Base-by-base conservation (phyloP, 306 rosid genomes). In the Ormosia emarginata region DNA sequence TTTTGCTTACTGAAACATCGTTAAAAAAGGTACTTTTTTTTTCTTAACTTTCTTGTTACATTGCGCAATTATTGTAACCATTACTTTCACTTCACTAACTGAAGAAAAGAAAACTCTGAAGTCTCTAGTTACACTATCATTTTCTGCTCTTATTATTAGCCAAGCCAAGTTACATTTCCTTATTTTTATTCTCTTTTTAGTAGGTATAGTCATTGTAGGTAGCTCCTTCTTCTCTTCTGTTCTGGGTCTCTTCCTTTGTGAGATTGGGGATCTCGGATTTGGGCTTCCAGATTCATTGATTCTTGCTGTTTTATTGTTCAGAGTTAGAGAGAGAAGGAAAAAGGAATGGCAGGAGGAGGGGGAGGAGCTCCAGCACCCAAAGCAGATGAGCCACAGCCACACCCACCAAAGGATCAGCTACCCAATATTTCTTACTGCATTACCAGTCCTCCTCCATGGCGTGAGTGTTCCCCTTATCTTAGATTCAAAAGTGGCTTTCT, bases 381-480 rank as follows among this genome's bases (percentile, higher is more conserved):
- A 57, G 41, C 94, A 32, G 91, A 82, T 29, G 99, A 95, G 85
- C 99, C 99, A 57, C 96, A 90, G 58, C 97, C 99, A 56, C 99
- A 95, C n/a, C 99, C 99, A 62, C 91, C 97, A 4, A 95, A 93
- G 85, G 99, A 93, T 88, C 99, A 95, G 90, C 90, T 95, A 0
- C 97, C 96, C 0, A 62, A 81, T 33, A 79, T 95, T 85, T 77
- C 88, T 81, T 95, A 74, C 91, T 95, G 99, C 91, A 92, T 93
- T 81, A 95, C 98, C 3, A 95, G 99, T 79, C 99, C 99, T 66
- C 99, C 99, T 41, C 94, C 93, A 81, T 95, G 99, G 99, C 98
- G 99, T 95, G 88, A 93, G 97, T 95, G n/a, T 2, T 2, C 41
- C 36, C 11, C 50, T 81, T 56, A 44, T 75, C 73, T 85, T 77